phyloP scores from a whole-genome alignment of 257 asterid species.

The Scutellaria galericulata region DNA sequence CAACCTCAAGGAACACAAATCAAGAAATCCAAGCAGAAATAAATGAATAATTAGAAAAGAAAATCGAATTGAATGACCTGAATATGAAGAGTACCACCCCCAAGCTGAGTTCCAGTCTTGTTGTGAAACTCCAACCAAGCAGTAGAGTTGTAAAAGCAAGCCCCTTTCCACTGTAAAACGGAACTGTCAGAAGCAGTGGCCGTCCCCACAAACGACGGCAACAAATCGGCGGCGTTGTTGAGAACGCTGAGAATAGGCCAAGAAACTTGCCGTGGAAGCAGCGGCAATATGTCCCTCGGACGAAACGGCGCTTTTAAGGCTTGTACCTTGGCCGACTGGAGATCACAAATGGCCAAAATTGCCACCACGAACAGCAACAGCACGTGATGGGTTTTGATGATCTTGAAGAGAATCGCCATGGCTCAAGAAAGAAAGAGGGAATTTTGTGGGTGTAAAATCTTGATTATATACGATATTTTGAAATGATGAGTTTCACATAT shows the following conservation, averaged over 20 bases:
- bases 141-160: conserved; percentile 71
- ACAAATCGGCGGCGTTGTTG: conserved; percentile 66
- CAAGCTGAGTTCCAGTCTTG: conserved; percentile 62
- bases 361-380: conserved; percentile 34
- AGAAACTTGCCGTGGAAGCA: conserved; percentile 70
- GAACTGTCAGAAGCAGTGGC: conserved; percentile 48
- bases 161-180: conserved; percentile 71
- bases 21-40: background rate
- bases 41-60: conserved; percentile 27
- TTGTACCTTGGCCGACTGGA: conserved; percentile 32
- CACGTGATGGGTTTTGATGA: conserved; percentile 33
- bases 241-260: conserved; percentile 69
- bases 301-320: conserved; percentile 58
- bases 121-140: conserved; percentile 90
- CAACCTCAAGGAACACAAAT: conserved; percentile 15
- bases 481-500: background rate
- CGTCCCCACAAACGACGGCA: conserved; percentile 83
- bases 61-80: conserved; percentile 48
- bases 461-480: background rate
- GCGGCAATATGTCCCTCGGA: conserved; percentile 63
- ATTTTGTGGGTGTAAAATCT: background rate
- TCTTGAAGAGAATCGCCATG: conserved; percentile 39
- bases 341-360: conserved; percentile 35
- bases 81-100: conserved; percentile 92
- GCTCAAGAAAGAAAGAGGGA: conserved; percentile 16